A percentile compares a stretch with the other conserved stretches of the same genome.
These are phyloP conservation scores for Verbascum thapsus DNA, from an alignment of 257 asterid genomes.

Conservation along the genomic window DNA sequence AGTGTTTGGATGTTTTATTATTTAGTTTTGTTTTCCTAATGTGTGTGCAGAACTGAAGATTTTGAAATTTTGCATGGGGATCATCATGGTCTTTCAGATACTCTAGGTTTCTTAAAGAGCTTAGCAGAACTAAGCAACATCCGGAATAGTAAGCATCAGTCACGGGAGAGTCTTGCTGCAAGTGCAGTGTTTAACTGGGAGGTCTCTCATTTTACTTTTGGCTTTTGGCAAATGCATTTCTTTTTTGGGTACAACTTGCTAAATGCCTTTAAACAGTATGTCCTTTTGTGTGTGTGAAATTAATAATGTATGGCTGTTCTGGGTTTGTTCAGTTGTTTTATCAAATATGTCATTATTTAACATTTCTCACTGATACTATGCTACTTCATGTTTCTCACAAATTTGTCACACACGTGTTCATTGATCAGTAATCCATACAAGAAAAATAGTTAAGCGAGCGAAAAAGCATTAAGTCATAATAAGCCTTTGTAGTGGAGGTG, in stretches of 20 bases:
- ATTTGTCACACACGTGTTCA: not conserved
- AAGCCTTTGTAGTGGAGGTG: no score
- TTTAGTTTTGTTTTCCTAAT: constrained; percentile 17
- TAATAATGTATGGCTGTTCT: not conserved
- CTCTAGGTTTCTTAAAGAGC: constrained; percentile 55
- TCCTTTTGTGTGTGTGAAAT: constrained; percentile 7
- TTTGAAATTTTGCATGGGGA: constrained; percentile 69
- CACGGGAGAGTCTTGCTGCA: constrained; percentile 60
- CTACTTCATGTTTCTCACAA: not conserved
- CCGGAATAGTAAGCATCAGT: constrained; percentile 36
- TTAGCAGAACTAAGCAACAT: constrained; percentile 50
- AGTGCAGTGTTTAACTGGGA: constrained; percentile 70
- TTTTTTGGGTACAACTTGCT: no score
- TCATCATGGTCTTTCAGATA: constrained; percentile 65
- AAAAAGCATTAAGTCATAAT: not conserved
- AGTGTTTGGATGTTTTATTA: constrained; percentile 1
- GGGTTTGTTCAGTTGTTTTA: not conserved
- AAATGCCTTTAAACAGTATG: constrained; percentile 4
- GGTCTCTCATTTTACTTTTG: constrained; percentile 38
- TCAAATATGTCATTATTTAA: not conserved
- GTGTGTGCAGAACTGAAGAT: constrained; percentile 49
- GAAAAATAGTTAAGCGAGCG: constrained; percentile 21
- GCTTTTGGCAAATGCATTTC: constrained; percentile 23
- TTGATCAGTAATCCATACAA: not conserved
- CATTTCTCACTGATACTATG: not conserved